phyloP scores from a whole-genome alignment of 768 basidiomycete genomes.

The Suillus tomentosus region DNA sequence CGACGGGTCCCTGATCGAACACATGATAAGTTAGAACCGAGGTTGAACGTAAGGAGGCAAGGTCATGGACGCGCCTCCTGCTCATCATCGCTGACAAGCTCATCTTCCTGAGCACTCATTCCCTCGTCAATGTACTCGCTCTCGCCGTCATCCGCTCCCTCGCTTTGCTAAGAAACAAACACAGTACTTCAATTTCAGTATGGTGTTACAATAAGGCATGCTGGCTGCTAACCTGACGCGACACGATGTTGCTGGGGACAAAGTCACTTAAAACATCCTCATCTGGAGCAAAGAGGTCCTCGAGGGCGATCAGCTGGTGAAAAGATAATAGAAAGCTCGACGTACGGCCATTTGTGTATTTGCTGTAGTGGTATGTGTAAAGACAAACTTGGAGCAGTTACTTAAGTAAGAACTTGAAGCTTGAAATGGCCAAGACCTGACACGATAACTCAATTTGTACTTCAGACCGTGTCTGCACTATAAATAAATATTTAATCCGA shows the following conservation, averaged over 20 bases:
- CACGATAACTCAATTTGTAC: neutral
- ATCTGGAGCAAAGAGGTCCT: constrained; percentile 38
- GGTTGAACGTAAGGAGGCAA: constrained; percentile 9
- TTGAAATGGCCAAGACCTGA: neutral
- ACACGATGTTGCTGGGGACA: constrained; percentile 89
- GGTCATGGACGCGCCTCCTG: constrained; percentile 33
- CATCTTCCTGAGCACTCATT: constrained; percentile 60
- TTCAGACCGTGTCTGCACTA: neutral
- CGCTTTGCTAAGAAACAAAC: constrained; percentile 48
- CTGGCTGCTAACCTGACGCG: constrained; percentile 64
- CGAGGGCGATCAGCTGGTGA: neutral
- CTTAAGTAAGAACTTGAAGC: neutral
- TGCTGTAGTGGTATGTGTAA: constrained; percentile 20
- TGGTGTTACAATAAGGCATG: constrained; percentile 13
- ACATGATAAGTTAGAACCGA: constrained; percentile 12
- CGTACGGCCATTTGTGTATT: constrained; percentile 23
- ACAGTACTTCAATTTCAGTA: constrained; percentile 31
- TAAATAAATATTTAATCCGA: neutral
- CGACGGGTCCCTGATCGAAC: constrained; percentile 21
- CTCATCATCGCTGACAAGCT: constrained; percentile 57
- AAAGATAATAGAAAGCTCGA: constrained; percentile 9
- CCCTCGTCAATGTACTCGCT: constrained; percentile 66
- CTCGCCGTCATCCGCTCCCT: constrained; percentile 67
- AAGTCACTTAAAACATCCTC: constrained; percentile 91
- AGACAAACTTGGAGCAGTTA: neutral